These are phyloP conservation scores for Cryptosporidium ubiquitum DNA, from an alignment of 169 alveolate genomes.

Conservation along the genomic window DNA sequence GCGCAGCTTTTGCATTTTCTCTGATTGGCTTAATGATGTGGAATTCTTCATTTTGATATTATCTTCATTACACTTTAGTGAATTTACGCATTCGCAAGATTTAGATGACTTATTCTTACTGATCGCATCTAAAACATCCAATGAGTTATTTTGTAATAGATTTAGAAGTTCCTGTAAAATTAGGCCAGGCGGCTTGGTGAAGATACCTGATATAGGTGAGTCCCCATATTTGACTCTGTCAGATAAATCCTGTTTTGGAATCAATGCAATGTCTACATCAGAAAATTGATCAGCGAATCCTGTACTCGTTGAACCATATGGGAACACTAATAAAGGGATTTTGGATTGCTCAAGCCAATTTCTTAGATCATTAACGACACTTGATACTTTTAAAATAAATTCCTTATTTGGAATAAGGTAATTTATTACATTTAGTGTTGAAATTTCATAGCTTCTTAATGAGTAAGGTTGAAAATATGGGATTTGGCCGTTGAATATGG, in stretches of 20 bases:
- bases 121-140: neutral
- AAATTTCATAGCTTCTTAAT: constrained; percentile 52
- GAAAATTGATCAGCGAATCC: constrained; percentile 74
- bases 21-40: neutral
- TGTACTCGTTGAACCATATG: constrained; percentile 72
- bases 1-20: neutral
- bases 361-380: constrained; percentile 31
- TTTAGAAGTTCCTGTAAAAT: constrained; percentile 48
- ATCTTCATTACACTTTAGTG: neutral
- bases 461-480: constrained; percentile 56
- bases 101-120: neutral
- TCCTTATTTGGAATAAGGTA: constrained; percentile 58
- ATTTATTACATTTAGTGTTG: constrained; percentile 35
- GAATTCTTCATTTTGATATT: neutral
- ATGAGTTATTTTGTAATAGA: constrained; percentile 25
- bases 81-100: neutral
- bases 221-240: neutral
- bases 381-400: constrained; percentile 10
- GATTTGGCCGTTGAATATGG: neutral
- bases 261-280: constrained; percentile 55
- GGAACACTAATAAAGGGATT: constrained; percentile 53
- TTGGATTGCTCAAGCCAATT: constrained; percentile 39
- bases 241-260: constrained; percentile 22
- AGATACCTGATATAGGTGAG: constrained; percentile 43
- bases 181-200: constrained; percentile 48